These are phyloP conservation scores for Claviceps citrina DNA, from an alignment of 2,329 filamentous ascomycete species.

Conservation along the genomic window DNA sequence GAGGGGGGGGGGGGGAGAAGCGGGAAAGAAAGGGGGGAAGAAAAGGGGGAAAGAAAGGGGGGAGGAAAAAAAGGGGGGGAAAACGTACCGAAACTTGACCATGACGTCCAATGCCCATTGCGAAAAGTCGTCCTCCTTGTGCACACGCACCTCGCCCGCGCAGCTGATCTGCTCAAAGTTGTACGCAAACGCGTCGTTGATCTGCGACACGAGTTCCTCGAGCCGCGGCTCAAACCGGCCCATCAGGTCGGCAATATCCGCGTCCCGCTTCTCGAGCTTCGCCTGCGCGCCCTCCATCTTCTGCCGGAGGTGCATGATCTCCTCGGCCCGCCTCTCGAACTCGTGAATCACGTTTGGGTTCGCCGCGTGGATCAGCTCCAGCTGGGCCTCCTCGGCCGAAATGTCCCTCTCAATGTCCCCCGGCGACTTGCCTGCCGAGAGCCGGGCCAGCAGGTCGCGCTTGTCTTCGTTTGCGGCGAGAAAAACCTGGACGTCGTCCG, in stretches of 20 bases:
- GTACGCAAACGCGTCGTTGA: slow-evolving; percentile 80
- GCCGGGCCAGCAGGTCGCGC: slow-evolving; percentile 25
- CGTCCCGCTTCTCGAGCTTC: slow-evolving; percentile 38
- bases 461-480: slow-evolving; percentile 24
- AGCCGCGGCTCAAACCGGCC: slow-evolving; percentile 69
- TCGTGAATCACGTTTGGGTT: slow-evolving; percentile 62
- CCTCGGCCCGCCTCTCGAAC: slow-evolving; percentile 55
- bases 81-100: slow-evolving; percentile 77
- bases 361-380: slow-evolving; percentile 67
- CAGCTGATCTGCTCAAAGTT: slow-evolving; percentile 93
- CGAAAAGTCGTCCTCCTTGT: slow-evolving; percentile 88
- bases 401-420: slow-evolving; percentile 61
- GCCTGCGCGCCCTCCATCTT: slow-evolving; percentile 38
- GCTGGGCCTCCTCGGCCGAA: slow-evolving; percentile 53
- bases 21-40: no score
- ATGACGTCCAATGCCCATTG: slow-evolving; percentile 87
- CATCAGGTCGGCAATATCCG: slow-evolving; percentile 50
- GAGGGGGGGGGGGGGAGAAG: no score
- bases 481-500: slow-evolving; percentile 23
- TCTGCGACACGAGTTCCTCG: slow-evolving; percentile 60
- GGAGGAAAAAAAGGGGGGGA: background rate
- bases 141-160: slow-evolving; percentile 73
- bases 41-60: background rate
- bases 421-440: slow-evolving; percentile 34
- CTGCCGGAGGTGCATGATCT: slow-evolving; percentile 50